These are phyloP conservation scores for Haematococcus lacustris DNA, from an alignment of 139 green algal species.

Conservation along the genomic window DNA sequence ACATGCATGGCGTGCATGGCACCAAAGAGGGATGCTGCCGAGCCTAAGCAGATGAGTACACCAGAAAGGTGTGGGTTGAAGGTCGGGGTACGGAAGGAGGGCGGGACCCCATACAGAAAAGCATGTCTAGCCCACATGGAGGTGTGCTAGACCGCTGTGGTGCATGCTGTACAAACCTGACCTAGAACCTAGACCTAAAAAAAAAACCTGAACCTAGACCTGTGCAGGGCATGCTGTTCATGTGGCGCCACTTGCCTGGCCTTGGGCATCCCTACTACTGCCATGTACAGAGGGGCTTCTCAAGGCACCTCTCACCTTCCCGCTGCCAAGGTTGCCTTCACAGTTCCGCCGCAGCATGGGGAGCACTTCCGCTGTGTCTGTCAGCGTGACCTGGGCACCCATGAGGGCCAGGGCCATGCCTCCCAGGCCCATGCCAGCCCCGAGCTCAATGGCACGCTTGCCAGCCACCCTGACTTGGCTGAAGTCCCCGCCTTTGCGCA, in stretches of 20 bases:
- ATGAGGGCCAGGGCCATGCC: constrained; percentile 41
- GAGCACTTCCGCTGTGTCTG: constrained; percentile 60
- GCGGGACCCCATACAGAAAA: no score
- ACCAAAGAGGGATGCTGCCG: no score
- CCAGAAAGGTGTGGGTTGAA: no score
- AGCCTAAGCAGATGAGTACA: no score
- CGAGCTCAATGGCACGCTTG: constrained; percentile 77
- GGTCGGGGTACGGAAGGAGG: no score
- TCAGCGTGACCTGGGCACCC: constrained; percentile 61
- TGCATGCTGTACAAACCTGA: neutral
- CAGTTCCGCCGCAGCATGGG: constrained; percentile 67
- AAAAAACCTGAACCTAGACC: neutral
- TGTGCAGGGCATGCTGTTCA: neutral
- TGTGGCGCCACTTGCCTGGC: neutral
- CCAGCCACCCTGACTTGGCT: constrained; percentile 43
- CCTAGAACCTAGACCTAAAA: neutral
- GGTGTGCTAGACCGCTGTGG: no score
- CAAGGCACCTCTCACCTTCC: constrained; percentile 22
- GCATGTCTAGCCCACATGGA: no score
- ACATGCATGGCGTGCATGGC: no score
- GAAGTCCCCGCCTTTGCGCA: constrained; percentile 58
- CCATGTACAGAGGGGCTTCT: no score
- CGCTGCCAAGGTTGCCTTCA: constrained; percentile 65
- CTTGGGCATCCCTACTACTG: neutral
- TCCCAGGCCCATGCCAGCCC: constrained; percentile 67